Evolutionary conservation across 192 early-diverging fungal genomes (phyloP).

Genomic region (Coemansia sp.): DNA sequence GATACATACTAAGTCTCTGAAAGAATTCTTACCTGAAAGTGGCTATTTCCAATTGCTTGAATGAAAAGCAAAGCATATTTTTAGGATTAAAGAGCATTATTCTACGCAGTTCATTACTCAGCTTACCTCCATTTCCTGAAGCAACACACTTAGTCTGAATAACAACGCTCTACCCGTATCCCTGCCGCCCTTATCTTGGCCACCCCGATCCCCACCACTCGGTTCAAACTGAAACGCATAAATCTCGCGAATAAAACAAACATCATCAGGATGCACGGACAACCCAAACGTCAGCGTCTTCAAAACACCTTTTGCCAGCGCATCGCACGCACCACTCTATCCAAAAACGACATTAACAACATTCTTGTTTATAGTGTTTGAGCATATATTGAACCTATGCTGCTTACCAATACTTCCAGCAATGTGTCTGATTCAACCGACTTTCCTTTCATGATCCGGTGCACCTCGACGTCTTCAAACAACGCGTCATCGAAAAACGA

Average conservation of each 20-base stretch:
- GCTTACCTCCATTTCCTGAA: constrained; percentile 43
- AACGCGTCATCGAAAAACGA: constrained; percentile 19
- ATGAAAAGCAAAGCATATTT: neutral
- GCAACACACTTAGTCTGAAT: constrained; percentile 17
- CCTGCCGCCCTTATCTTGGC: neutral
- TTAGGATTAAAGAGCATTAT: neutral
- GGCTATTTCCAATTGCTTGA: neutral
- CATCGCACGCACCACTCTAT: constrained; percentile 35
- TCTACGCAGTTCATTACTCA: neutral
- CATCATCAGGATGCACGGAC: constrained; percentile 16
- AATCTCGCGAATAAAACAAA: constrained; percentile 41
- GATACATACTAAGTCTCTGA: neutral
- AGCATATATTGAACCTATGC: no score
- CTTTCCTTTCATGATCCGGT: constrained; percentile 21
- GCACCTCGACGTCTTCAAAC: constrained; percentile 26
- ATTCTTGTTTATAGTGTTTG: no score
- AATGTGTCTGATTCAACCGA: constrained; percentile 38
- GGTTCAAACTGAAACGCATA: constrained; percentile 42
- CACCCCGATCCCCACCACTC: neutral
- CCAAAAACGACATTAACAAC: neutral
- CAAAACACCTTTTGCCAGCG: constrained; percentile 11
- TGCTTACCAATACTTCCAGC: constrained; percentile 25
- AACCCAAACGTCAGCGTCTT: constrained; percentile 39
- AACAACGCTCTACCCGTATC: constrained; percentile 3
- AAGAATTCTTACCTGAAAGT: neutral